A percentile compares a stretch with the other conserved stretches of the same genome.
Evolutionary conservation across 345 rosid genomes (phyloP).

Genomic region (Garcia nutans): DNA sequence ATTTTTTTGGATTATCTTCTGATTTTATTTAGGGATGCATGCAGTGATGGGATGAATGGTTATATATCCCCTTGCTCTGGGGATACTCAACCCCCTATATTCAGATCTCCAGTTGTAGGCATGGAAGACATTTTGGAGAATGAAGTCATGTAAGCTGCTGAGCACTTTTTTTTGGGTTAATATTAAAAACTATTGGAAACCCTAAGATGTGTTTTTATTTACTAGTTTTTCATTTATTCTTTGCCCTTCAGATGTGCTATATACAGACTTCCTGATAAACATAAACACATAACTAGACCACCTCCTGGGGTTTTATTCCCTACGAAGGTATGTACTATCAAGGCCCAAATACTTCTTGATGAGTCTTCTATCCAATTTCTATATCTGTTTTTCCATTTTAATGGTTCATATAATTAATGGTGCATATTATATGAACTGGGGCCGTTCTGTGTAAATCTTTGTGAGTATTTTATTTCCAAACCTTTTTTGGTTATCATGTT

Average conservation of each 20-base stretch:
- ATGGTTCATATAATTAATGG: not conserved
- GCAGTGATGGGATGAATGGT: slow-evolving; percentile 98
- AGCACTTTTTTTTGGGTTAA: not conserved
- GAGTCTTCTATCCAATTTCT: not conserved
- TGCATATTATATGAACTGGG: not conserved
- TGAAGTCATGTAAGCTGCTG: slow-evolving; percentile 74
- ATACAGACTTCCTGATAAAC: slow-evolving; percentile 74
- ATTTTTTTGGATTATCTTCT: slow-evolving; percentile 28
- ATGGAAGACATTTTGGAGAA: slow-evolving; percentile 86
- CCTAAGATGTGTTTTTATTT: not conserved
- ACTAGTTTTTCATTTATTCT: slow-evolving; percentile 4
- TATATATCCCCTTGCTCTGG: slow-evolving; percentile 76
- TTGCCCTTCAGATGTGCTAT: slow-evolving; percentile 64
- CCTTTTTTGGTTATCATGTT: not conserved
- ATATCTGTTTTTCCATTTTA: not conserved
- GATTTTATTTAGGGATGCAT: slow-evolving; percentile 43
- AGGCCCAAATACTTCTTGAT: not conserved
- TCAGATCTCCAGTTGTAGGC: slow-evolving; percentile 71
- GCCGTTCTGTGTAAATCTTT: not conserved
- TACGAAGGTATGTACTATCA: slow-evolving; percentile 49
- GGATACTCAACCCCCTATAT: slow-evolving; percentile 68
- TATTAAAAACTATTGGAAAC: no score
- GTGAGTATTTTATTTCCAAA: not conserved
- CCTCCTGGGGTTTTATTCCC: slow-evolving; percentile 67
- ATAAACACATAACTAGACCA: slow-evolving; percentile 58